Conservation (phyloP, 225 moss, liverwort and hornwort genomes). For the Pseudoscleropodium purum region DNA sequence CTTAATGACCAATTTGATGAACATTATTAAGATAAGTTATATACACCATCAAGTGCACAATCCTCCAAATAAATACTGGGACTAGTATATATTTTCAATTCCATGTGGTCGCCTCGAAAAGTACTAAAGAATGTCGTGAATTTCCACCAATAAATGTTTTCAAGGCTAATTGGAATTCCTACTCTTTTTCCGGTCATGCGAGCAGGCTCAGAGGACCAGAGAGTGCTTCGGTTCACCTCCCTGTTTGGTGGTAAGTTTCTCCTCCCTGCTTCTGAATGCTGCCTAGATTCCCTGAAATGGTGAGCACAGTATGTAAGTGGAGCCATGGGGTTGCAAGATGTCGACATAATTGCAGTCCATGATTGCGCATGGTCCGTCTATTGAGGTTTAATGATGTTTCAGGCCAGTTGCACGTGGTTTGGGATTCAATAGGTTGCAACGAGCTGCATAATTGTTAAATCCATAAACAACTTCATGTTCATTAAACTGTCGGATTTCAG, state of each 20-base stretch:
- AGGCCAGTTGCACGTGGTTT: background rate
- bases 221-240: no score
- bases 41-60: background rate
- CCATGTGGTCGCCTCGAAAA: background rate
- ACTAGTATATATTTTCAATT: background rate
- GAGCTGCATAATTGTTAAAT: background rate
- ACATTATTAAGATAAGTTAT: background rate
- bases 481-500: background rate
- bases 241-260: background rate
- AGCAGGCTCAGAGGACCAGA: background rate
- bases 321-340: background rate
- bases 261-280: background rate
- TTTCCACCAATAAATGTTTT: background rate
- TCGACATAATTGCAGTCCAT: background rate
- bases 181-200: background rate
- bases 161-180: background rate
- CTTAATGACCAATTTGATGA: background rate
- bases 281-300: background rate
- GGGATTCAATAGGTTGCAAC: background rate
- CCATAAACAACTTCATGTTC: background rate
- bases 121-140: background rate
- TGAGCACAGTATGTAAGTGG: background rate
- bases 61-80: background rate
- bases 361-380: background rate
- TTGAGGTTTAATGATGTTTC: background rate